A percentile compares a stretch with the other conserved stretches of the same genome.
Conservation (phyloP, 1,139 yeast species). For the Chernovozyma sophiae-reginae region DNA sequence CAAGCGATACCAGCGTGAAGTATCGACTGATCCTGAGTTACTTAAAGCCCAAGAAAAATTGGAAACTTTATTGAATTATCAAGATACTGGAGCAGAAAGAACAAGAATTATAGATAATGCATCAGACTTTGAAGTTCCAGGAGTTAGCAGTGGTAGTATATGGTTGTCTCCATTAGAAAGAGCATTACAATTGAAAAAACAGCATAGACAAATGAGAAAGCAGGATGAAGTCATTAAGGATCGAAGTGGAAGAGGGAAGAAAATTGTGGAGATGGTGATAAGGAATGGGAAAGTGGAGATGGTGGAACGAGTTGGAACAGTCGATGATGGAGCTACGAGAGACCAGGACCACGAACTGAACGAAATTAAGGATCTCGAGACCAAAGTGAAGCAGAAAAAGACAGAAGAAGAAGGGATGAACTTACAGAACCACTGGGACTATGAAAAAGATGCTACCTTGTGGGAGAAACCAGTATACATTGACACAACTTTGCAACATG, state of each 20-base stretch:
- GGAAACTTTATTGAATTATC: conserved; percentile 71
- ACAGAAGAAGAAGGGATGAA: conserved; percentile 14
- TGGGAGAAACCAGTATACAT: conserved; percentile 51
- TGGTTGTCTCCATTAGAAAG: conserved; percentile 92
- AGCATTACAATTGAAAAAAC: conserved; percentile 75
- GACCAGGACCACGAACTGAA: conserved; percentile 12
- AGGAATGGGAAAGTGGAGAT: conserved; percentile 73
- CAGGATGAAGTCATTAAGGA: conserved; percentile 55
- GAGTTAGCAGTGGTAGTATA: conserved; percentile 47
- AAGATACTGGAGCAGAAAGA: conserved; percentile 82
- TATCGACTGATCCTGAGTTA: conserved; percentile 49
- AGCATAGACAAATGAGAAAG: conserved; percentile 67
- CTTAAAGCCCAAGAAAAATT: conserved; percentile 67
- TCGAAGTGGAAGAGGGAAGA: conserved; percentile 68
- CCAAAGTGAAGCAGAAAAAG: conserved; percentile 16
- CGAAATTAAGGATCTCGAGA: conserved; percentile 24
- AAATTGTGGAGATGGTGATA: conserved; percentile 72
- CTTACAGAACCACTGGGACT: conserved; percentile 48
- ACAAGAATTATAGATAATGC: conserved; percentile 92
- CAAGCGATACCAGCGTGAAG: conserved; percentile 30
- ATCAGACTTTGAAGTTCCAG: conserved; percentile 71
- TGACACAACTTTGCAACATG: conserved; percentile 3
- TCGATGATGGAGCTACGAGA: conserved; percentile 5
- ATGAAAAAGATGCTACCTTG: conserved; percentile 43
- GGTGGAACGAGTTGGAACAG: conserved; percentile 32